Evolutionary conservation across 1,139 yeast genomes (phyloP).

Genomic region (Barnettozyma hawaiiensis): DNA sequence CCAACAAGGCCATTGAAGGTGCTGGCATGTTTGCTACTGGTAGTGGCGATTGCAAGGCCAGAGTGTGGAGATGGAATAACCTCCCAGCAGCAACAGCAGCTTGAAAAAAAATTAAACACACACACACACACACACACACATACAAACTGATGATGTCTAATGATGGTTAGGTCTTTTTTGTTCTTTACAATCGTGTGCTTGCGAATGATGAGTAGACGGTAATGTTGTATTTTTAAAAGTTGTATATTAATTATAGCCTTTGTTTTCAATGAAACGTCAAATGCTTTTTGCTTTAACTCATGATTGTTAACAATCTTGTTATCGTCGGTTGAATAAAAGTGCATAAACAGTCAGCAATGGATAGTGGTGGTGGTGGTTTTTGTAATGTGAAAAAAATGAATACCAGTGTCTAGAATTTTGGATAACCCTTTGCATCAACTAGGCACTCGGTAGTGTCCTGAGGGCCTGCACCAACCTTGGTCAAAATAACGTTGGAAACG

Average conservation of each 20-base stretch:
- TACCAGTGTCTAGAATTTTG: conserved; percentile 21
- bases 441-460: conserved; percentile 47
- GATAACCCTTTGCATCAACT: conserved; percentile 45
- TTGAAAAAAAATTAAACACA: too few relatives aligned
- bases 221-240: not conserved
- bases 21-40: conserved; percentile 89
- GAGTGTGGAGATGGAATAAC: conserved; percentile 65
- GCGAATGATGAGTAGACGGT: not conserved
- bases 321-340: too few relatives aligned
- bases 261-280: not conserved
- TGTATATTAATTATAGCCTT: not conserved
- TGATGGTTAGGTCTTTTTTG: not conserved
- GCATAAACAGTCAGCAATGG: not conserved
- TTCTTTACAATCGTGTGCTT: not conserved
- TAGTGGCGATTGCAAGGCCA: conserved; percentile 94
- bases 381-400: too few relatives aligned
- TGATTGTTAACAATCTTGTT: too few relatives aligned
- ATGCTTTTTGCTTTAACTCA: too few relatives aligned
- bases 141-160: not conserved
- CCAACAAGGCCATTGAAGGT: conserved; percentile 66
- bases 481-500: conserved; percentile 74
- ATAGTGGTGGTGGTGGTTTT: too few relatives aligned
- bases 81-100: conserved; percentile 13
- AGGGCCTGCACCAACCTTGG: conserved; percentile 88
- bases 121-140: too few relatives aligned